These are phyloP conservation scores for Boletus semigastroideus DNA, from an alignment of 1,284 basidiomycete species.

Conservation along the genomic window DNA sequence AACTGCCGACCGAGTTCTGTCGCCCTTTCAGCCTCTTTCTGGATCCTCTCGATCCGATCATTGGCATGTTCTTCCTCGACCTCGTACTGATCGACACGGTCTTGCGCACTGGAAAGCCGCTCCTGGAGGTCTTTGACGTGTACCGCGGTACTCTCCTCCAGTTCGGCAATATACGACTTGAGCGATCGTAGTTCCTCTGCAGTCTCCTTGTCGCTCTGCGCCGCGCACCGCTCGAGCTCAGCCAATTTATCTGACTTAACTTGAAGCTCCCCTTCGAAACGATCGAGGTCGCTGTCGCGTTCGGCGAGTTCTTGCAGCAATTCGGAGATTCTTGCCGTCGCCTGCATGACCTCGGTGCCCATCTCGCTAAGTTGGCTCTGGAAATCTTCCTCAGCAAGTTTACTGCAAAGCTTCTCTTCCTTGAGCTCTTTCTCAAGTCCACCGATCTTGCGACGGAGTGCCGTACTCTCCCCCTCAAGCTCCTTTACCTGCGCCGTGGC, in stretches of 20 bases:
- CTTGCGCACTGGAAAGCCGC: conserved; percentile 46
- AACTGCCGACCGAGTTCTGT: conserved; percentile 59
- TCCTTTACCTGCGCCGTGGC: conserved; percentile 51
- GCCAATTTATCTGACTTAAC: conserved; percentile 39
- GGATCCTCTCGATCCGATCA: conserved; percentile 50
- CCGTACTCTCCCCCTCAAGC: conserved; percentile 26
- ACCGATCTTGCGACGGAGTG: conserved; percentile 48
- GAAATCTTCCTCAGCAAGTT: conserved; percentile 33
- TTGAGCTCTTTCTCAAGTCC: conserved; percentile 53
- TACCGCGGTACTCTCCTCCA: conserved; percentile 52
- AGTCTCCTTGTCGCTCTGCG: conserved; percentile 39
- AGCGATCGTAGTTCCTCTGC: conserved; percentile 42
- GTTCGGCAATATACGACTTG: conserved; percentile 51
- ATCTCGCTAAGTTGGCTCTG: conserved; percentile 31
- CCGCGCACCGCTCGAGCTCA: conserved; percentile 34
- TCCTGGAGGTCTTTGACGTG: conserved; percentile 53
- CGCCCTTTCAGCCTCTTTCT: conserved; percentile 51
- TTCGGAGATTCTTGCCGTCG: conserved; percentile 31
- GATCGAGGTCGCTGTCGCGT: conserved; percentile 20
- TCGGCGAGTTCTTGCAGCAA: conserved; percentile 36
- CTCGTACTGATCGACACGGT: conserved; percentile 45
- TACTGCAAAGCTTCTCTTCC: conserved; percentile 46
- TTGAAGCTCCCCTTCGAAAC: conserved; percentile 35
- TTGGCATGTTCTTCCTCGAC: conserved; percentile 47
- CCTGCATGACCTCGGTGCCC: conserved; percentile 29